Evolutionary conservation across 148 eudicot species (phyloP), one percentile per base, ranked within the genome.

Genomic region (Tetragonia tetragonoides): DNA sequence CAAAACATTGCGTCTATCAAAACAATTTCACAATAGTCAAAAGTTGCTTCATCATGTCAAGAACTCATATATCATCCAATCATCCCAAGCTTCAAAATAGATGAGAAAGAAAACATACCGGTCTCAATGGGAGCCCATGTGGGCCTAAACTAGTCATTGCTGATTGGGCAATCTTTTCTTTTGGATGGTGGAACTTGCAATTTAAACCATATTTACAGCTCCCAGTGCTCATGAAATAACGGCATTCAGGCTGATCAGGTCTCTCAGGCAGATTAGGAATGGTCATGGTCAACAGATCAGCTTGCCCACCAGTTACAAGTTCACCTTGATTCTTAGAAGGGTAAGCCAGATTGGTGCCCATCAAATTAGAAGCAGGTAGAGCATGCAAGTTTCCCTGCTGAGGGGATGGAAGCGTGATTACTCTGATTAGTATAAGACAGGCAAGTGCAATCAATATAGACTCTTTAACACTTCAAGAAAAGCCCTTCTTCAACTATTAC

Each of bases 171-270:
- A 81, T 62, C 87, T 83, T 85, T 63, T 87, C 94, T 70, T 85
- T 85, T 39, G 97, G 97, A 80, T 92, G 97, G 71, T 90, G 85
- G 67, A 80, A 92, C 82, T 89, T 90, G 89, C 97, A 93, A 63
- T 86, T 87, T 72, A 87, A 76, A 66, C 95, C 97, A 76, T 85
- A 93, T 85, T 85, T 89, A 85, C 97, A 93, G 78, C 67, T 79
- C 8, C 97, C 95, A 15, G 86, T 86, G 82, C 82, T 89, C 90
- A 89, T 88, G 80, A 87, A 93, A 80, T 88, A 82, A 12, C 90
- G 89, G 81, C 95, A 91, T 76, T 88, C 92, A 59, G 95, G 95
- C 77, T 87, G 87, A 67, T 86, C 92, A 21, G 91, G 90, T 80
- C 93, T 82, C 81, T 89, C 88, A 21, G 93, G 93, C 39, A 86